These are phyloP conservation scores for Colletotrichum sp. DNA, from an alignment of 2,329 filamentous ascomycete genomes.

Conservation along the genomic window DNA sequence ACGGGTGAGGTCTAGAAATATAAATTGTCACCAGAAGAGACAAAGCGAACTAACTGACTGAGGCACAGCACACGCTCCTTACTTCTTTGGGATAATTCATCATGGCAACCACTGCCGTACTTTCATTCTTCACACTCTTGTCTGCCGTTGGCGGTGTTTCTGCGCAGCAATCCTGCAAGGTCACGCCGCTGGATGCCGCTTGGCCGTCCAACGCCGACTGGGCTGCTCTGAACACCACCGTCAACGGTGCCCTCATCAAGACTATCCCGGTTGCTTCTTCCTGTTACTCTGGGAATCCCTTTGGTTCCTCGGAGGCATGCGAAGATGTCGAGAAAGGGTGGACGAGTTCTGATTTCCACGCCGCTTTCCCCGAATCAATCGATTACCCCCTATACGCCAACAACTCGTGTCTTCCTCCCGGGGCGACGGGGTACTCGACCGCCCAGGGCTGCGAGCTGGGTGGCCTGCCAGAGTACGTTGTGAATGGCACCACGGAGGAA, in stretches of 20 bases:
- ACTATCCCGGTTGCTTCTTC: constrained; percentile 48
- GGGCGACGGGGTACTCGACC: neutral
- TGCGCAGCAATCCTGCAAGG: constrained; percentile 5
- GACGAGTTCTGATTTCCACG: neutral
- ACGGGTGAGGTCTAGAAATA: neutral
- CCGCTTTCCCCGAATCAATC: neutral
- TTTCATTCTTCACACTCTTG: neutral
- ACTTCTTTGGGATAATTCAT: neutral
- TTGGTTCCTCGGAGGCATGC: neutral
- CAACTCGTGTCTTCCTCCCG: constrained; percentile 1
- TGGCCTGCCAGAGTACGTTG: constrained; percentile 38
- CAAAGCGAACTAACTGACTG: neutral
- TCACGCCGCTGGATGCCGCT: neutral
- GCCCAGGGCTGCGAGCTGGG: constrained; percentile 30
- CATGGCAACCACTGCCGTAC: neutral
- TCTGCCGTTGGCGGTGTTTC: neutral
- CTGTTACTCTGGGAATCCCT: constrained; percentile 43
- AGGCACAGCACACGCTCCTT: neutral
- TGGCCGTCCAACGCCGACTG: constrained; percentile 31
- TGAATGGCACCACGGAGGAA: constrained; percentile 37
- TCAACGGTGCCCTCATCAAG: constrained; percentile 47
- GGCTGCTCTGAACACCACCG: constrained; percentile 46
- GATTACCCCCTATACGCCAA: constrained; percentile 1
- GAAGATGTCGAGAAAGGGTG: neutral
- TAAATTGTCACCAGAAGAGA: neutral